phyloP scores from a whole-genome alignment of 2,329 filamentous ascomycete genomes.

The Microcera coccophila region DNA sequence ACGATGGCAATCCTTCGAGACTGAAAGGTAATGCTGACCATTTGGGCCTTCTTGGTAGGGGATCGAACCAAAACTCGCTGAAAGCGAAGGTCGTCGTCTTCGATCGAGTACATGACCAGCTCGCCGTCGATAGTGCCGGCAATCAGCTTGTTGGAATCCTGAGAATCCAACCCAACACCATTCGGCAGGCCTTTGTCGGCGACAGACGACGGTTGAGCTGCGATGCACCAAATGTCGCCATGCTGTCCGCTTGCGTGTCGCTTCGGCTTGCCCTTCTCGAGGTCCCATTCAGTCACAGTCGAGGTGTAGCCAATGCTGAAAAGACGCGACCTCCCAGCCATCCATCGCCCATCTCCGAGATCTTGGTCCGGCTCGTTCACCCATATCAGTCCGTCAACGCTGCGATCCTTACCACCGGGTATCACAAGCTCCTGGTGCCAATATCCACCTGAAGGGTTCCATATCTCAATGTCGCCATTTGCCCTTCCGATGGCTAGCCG shows the following conservation, averaged over 20 bases:
- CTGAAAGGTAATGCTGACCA: conserved; percentile 89
- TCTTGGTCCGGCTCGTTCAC: conserved; percentile 77
- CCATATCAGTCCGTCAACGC: conserved; percentile 89
- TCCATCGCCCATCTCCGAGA: conserved; percentile 56
- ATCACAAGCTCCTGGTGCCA: conserved; percentile 92
- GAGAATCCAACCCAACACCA: conserved; percentile 28
- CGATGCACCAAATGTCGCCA: conserved; percentile 95
- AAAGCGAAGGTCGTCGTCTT: conserved; percentile 78
- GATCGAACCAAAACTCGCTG: conserved; percentile 71
- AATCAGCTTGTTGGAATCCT: conserved; percentile 60
- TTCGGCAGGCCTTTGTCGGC: conserved; percentile 17
- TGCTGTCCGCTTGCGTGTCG: conserved; percentile 87
- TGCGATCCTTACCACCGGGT: conserved; percentile 76
- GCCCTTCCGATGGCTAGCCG: conserved; percentile 85
- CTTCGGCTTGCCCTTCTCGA: conserved; percentile 71
- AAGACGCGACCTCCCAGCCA: conserved; percentile 72
- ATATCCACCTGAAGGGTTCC: conserved; percentile 77
- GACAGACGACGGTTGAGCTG: conserved; percentile 64
- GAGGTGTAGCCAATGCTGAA: conserved; percentile 97
- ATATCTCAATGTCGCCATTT: conserved; percentile 96
- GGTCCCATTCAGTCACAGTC: conserved; percentile 91
- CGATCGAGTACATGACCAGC: conserved; percentile 80
- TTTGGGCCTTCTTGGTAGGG: conserved; percentile 78
- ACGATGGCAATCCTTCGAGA: conserved; percentile 77
- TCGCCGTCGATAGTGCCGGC: conserved; percentile 88